Conservation (phyloP, 306 rosid genomes). For the Astragalus membranaceus region DNA sequence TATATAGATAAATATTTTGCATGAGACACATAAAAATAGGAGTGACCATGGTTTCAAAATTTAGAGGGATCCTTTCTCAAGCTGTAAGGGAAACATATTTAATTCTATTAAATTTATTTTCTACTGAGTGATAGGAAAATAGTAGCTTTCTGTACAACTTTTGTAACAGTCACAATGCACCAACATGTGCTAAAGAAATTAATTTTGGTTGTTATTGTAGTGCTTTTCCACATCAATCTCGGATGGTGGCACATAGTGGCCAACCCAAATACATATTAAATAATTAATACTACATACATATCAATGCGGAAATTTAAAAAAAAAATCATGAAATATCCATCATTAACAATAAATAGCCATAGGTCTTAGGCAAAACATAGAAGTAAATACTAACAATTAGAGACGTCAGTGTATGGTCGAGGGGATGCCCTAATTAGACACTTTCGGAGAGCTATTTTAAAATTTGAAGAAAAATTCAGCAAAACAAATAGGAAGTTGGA, state of each 20-base stretch:
- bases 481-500: too few species aligned
- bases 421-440: too few species aligned
- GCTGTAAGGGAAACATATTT: neutral
- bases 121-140: neutral
- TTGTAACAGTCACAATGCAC: neutral
- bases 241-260: neutral
- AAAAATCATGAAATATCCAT: neutral
- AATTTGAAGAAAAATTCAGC: too few species aligned
- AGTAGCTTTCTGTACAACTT: neutral
- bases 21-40: neutral
- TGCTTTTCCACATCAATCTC: neutral
- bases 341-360: neutral
- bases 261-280: neutral
- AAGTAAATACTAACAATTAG: too few species aligned
- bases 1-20: slow-evolving; percentile 18
- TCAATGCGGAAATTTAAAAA: neutral
- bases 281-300: neutral
- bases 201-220: neutral
- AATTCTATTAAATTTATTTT: neutral
- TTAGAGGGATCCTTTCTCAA: neutral
- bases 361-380: too few species aligned
- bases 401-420: too few species aligned
- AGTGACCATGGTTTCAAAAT: neutral
- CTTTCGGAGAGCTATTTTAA: too few species aligned
- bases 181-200: neutral